Conservation (phyloP, 176 grass and related monocot species). For the Oryza longistaminata region DNA sequence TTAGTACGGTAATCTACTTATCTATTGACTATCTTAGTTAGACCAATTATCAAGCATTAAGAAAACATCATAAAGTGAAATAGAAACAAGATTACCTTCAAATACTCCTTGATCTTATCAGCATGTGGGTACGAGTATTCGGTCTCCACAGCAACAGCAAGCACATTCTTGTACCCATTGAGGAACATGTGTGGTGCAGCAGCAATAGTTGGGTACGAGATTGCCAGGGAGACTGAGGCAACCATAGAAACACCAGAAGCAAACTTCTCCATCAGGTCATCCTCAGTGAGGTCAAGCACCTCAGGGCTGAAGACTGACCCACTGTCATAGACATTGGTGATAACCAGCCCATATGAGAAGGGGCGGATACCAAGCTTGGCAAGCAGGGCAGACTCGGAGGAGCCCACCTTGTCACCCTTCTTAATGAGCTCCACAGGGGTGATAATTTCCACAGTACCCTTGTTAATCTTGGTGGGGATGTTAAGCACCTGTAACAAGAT, state of each 20-base stretch:
- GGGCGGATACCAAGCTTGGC: slow-evolving; percentile 82
- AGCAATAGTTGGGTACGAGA: slow-evolving; percentile 78
- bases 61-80: background rate
- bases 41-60: background rate
- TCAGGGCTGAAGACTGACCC: slow-evolving; percentile 85
- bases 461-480: slow-evolving; percentile 94
- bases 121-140: slow-evolving; percentile 76
- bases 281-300: slow-evolving; percentile 82
- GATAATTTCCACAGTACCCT: slow-evolving; percentile 88
- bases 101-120: slow-evolving; percentile 88
- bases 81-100: slow-evolving; percentile 49
- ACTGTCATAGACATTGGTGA: slow-evolving; percentile 58
- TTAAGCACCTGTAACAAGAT: slow-evolving; percentile 67
- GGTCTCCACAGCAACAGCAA: slow-evolving; percentile 76
- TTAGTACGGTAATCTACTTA: background rate
- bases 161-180: slow-evolving; percentile 87
- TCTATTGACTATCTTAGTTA: background rate
- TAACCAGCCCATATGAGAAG: slow-evolving; percentile 75
- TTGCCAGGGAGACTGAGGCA: slow-evolving; percentile 63
- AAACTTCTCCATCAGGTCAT: slow-evolving; percentile 68
- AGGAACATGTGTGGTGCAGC: slow-evolving; percentile 83
- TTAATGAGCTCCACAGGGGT: slow-evolving; percentile 84
- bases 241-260: slow-evolving; percentile 68
- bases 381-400: slow-evolving; percentile 76
- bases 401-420: slow-evolving; percentile 85